phyloP scores from a whole-genome alignment of 2,329 filamentous ascomycete species.

The Ophiognomonia clavigignenti-juglandacearum region DNA sequence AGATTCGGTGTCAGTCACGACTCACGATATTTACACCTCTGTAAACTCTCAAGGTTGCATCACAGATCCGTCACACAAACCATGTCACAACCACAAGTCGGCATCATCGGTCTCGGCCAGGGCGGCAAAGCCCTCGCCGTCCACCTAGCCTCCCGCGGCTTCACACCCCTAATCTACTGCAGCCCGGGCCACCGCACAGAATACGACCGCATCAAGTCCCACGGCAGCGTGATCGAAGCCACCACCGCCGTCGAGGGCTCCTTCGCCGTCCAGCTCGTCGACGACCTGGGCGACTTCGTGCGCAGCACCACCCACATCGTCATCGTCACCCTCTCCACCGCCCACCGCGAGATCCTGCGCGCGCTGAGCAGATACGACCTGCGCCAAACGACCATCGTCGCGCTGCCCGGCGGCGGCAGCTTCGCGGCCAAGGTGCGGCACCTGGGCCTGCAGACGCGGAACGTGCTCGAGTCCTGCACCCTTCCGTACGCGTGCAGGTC shows the following conservation, averaged over 20 bases:
- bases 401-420: slow-evolving; percentile 1
- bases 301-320: neutral
- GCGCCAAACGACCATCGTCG: slow-evolving; percentile 1
- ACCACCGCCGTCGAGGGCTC: neutral
- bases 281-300: slow-evolving; percentile 1
- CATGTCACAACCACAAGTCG: slow-evolving; percentile 4
- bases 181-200: slow-evolving; percentile 3
- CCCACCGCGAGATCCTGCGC: slow-evolving; percentile 1
- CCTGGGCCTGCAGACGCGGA: neutral
- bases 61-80: neutral
- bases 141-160: slow-evolving; percentile 3
- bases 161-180: slow-evolving; percentile 4
- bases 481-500: slow-evolving; percentile 1
- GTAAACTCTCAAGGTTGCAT: neutral
- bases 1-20: no score
- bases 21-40: neutral
- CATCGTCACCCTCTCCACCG: slow-evolving; percentile 5
- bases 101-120: slow-evolving; percentile 7
- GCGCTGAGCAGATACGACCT: slow-evolving; percentile 2
- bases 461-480: slow-evolving; percentile 5
- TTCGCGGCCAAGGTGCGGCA: slow-evolving; percentile 4
- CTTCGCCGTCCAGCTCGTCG: slow-evolving; percentile 1
- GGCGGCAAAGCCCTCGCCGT: slow-evolving; percentile 5
- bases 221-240: neutral
- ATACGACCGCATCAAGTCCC: slow-evolving; percentile 1